These are phyloP conservation scores for Kalanchoe fedtschenkoi DNA, from an alignment of 164 flowering plant genomes.

Conservation along the genomic window DNA sequence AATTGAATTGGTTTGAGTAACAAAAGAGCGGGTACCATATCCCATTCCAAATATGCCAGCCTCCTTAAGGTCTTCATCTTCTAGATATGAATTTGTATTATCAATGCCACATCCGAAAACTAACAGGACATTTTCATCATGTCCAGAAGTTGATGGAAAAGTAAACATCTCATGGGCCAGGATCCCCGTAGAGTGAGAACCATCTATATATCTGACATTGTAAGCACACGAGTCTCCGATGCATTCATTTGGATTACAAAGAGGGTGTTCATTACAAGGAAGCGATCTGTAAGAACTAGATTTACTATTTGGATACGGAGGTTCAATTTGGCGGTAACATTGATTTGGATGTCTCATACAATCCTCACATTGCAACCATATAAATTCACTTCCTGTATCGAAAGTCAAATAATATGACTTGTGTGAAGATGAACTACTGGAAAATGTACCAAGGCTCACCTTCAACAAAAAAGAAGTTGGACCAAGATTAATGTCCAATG, in stretches of 20 bases:
- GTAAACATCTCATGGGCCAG: slow-evolving; percentile 2
- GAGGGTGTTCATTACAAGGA: background rate
- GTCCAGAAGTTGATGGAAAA: background rate
- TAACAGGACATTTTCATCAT: background rate
- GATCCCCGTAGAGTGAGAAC: background rate
- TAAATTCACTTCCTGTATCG: background rate
- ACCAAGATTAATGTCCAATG: background rate
- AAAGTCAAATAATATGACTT: background rate
- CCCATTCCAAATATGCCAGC: background rate
- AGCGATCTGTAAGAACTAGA: background rate
- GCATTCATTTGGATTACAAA: background rate
- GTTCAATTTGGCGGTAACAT: background rate
- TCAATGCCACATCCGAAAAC: slow-evolving; percentile 2
- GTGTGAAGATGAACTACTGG: background rate
- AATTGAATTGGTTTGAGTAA: background rate
- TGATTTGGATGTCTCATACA: background rate
- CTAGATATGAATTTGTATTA: background rate
- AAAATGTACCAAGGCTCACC: background rate
- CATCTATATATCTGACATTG: background rate
- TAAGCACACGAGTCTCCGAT: background rate
- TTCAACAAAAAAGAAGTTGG: background rate
- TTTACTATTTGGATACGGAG: background rate
- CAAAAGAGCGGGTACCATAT: background rate
- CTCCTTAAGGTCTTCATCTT: background rate
- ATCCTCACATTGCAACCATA: slow-evolving; percentile 4